Conservation (phyloP, 352 stramenopile species). For the Thraustochytrium striatum region DNA sequence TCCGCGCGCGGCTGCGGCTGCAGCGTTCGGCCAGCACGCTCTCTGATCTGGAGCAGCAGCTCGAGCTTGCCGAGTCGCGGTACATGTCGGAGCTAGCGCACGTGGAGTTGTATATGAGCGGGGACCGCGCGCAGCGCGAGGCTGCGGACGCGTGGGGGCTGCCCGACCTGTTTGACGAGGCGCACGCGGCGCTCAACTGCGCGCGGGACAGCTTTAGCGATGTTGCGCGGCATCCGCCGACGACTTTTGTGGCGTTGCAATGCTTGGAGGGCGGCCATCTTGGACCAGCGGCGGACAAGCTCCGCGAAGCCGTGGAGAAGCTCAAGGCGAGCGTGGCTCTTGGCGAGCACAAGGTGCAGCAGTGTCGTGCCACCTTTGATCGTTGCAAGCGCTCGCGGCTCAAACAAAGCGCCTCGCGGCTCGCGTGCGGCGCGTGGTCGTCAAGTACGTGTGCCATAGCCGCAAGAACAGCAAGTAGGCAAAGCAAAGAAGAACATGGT, state of each 20-base stretch:
- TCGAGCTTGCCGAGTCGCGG: background rate
- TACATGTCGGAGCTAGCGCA: background rate
- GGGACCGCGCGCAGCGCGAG: background rate
- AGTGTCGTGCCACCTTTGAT: background rate
- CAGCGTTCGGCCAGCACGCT: background rate
- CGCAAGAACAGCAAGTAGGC: background rate
- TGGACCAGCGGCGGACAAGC: background rate
- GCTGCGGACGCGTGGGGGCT: background rate
- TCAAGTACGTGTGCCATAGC: background rate
- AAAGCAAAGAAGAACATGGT: too few species aligned
- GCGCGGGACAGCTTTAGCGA: background rate
- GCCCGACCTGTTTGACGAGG: background rate
- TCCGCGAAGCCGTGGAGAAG: background rate
- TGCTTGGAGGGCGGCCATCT: background rate
- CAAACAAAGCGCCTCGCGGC: background rate
- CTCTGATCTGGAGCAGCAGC: background rate
- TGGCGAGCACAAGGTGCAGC: background rate
- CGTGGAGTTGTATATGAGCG: background rate
- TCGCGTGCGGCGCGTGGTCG: background rate
- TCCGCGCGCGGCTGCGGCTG: background rate
- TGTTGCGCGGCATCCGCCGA: background rate
- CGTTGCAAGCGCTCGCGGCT: background rate
- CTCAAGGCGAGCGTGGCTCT: background rate
- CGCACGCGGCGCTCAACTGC: background rate
- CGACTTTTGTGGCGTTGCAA: background rate